These are phyloP conservation scores for Ceratonia siliqua DNA, from an alignment of 306 rosid genomes.

Conservation along the genomic window DNA sequence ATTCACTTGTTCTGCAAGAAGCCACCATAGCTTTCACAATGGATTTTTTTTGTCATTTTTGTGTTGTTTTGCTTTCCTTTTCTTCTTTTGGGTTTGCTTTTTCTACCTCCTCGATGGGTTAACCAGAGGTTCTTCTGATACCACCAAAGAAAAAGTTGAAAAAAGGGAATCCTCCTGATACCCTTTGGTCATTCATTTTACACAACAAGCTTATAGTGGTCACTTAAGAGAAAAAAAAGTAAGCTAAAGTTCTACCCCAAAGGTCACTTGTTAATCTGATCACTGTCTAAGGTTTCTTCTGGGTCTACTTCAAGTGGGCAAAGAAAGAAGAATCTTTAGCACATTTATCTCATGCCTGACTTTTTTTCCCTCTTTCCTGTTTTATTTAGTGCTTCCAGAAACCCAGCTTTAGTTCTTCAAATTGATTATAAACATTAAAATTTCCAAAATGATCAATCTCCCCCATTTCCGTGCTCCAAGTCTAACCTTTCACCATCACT, in stretches of 20 bases:
- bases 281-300: conserved; percentile 49
- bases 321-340: conserved; percentile 44
- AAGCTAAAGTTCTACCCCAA: too few relatives aligned
- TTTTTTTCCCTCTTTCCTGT: conserved; percentile 32
- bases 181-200: conserved; percentile 26
- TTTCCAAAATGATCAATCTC: neutral
- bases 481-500: too few relatives aligned
- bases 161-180: conserved; percentile 30
- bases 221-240: too few relatives aligned
- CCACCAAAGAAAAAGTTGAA: conserved; percentile 30
- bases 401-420: conserved; percentile 19
- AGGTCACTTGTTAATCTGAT: conserved; percentile 40
- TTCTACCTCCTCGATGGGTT: conserved; percentile 7
- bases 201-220: conserved; percentile 35
- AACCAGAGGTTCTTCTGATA: conserved; percentile 40
- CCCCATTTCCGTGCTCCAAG: too few relatives aligned
- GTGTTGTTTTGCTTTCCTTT: too few relatives aligned
- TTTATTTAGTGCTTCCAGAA: conserved; percentile 1
- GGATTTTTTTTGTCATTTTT: neutral
- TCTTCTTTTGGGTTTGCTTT: neutral
- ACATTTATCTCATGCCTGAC: conserved; percentile 44
- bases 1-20: too few relatives aligned
- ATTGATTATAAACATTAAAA: conserved; percentile 11
- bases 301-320: conserved; percentile 36
- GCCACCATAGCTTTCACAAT: neutral